Conservation (phyloP, 148 eudicot genomes). For the Pouteria glomerata region DNA sequence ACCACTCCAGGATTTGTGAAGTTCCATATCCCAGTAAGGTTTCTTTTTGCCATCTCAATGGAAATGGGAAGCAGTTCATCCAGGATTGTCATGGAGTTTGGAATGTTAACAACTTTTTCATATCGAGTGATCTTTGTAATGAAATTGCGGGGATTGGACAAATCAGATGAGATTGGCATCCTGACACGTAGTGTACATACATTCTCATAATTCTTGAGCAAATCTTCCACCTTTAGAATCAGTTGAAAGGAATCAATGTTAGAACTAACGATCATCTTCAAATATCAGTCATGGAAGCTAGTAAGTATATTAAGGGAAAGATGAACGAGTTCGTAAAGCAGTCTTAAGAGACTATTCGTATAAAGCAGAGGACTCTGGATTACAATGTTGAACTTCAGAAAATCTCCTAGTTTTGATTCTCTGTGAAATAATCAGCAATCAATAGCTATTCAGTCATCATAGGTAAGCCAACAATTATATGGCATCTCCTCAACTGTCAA, state of each 20-base stretch:
- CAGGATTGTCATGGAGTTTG: constrained; percentile 35
- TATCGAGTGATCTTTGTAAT: constrained; percentile 33
- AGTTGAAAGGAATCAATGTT: neutral
- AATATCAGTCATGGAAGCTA: too few species aligned
- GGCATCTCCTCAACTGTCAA: too few species aligned
- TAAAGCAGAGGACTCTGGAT: too few species aligned
- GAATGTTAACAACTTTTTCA: constrained; percentile 32
- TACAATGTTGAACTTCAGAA: too few species aligned
- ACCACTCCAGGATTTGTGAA: constrained; percentile 39
- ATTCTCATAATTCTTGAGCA: constrained; percentile 29
- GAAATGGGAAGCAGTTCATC: constrained; percentile 36
- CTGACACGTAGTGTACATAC: constrained; percentile 32
- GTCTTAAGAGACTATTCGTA: too few species aligned
- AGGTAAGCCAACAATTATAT: too few species aligned
- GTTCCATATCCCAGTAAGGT: constrained; percentile 36
- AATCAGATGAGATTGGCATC: constrained; percentile 35
- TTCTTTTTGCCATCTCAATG: constrained; percentile 35
- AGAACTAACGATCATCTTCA: neutral
- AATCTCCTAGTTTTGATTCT: too few species aligned
- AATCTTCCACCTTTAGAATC: constrained; percentile 25
- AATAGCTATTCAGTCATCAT: too few species aligned
- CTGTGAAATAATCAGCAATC: too few species aligned
- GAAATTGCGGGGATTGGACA: constrained; percentile 33
- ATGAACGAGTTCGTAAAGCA: too few species aligned
- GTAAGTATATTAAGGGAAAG: too few species aligned